phyloP scores from a whole-genome alignment of 148 eudicot species.

The Fallopia convolvulus region DNA sequence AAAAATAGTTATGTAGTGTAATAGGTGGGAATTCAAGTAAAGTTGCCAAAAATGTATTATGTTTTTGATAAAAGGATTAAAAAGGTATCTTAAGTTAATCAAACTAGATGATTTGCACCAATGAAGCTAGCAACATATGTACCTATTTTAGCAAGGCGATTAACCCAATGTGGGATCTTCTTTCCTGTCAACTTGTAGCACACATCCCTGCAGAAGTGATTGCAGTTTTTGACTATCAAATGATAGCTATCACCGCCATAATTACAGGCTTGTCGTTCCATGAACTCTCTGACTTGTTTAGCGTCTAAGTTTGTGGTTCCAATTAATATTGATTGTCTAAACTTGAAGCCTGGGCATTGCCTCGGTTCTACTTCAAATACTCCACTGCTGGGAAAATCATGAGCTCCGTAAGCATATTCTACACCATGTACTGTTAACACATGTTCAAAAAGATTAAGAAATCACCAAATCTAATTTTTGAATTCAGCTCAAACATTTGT shows the following conservation, averaged over 20 bases:
- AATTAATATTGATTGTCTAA: conserved; percentile 63
- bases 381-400: conserved; percentile 77
- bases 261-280: conserved; percentile 62
- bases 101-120: no score
- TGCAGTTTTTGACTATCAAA: conserved; percentile 79
- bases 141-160: conserved; percentile 86
- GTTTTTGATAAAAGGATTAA: no score
- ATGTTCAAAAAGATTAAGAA: neutral
- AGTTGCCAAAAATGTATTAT: no score
- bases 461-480: neutral
- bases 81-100: no score
- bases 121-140: neutral
- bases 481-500: neutral
- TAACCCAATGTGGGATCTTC: conserved; percentile 80
- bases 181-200: conserved; percentile 69
- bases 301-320: conserved; percentile 68
- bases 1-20: neutral
- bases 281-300: conserved; percentile 65
- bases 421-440: conserved; percentile 63
- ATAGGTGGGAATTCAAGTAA: no score
- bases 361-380: conserved; percentile 90
- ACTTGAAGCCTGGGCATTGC: conserved; percentile 86
- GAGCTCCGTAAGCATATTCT: conserved; percentile 96
- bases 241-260: conserved; percentile 82
- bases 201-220: conserved; percentile 85